Evolutionary conservation across 1,284 basidiomycete genomes (phyloP), one percentile per base, ranked within the genome.

Genomic region (Chalciporus sp.): DNA sequence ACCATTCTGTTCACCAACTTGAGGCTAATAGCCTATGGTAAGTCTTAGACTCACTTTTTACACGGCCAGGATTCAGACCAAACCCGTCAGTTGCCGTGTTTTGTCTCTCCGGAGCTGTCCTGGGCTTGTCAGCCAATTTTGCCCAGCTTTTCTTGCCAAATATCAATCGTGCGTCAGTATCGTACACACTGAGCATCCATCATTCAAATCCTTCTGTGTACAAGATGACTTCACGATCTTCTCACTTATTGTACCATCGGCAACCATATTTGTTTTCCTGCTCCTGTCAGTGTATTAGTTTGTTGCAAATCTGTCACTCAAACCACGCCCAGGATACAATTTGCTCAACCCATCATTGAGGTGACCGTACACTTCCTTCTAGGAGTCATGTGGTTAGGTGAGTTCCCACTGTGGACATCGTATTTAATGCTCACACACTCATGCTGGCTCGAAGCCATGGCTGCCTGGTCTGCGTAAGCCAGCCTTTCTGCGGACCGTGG

Each of bases 181-280:
- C 47, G 39, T 47, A 37, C 35, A 14, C 19, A 29, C 42, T 51
- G 40, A 40, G 23, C 20, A 39, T 3, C n/a, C 42, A 17, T 29
- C 42, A 17, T 29, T 49, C 41, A 43, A 41, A 57, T 49, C 42
- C 12, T 31, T 27, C 42, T 44, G 27, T 45, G 33, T 31, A 50
- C 27, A 59, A 90, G 88, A 74, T 64, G 85, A 86, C 62, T 89
- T 86, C 60, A 82, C 79, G 11, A 84, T 88, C 42, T 90, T 86
- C 67, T 72, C 84, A 0, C 67, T 91, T 45, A 64, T 90, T 49
- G 78, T 84, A 7, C 79, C 88, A 23, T 80, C 84, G 8, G 55
- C 83, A 23, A 87, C 86, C 10, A 81, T 90, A 62, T 74, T 88
- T 23, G 52, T 76, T 6, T 81, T 88, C 53, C 57, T 85, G 16